phyloP scores from a whole-genome alignment of 176 grass and related monocot genomes.

The Hsuehochloa calcarea region DNA sequence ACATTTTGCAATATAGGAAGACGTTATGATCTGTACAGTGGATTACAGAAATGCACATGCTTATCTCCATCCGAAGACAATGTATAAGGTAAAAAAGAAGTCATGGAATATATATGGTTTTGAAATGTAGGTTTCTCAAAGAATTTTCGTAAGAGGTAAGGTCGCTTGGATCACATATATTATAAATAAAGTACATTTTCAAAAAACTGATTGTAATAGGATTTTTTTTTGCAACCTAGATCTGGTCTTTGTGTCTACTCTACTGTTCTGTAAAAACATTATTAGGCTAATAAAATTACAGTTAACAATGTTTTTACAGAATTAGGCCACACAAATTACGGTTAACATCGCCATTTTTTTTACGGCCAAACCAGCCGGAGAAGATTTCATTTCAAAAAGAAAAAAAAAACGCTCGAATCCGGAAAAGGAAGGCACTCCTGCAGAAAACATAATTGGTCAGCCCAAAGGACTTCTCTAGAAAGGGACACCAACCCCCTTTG shows the following conservation, averaged over 20 bases:
- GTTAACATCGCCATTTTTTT: too few species aligned
- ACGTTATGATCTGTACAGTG: background rate
- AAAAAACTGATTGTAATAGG: too few species aligned
- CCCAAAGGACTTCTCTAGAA: constrained; percentile 31
- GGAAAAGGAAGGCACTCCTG: background rate
- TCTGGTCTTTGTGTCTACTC: background rate
- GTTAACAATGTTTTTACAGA: too few species aligned
- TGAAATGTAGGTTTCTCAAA: background rate
- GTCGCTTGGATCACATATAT: too few species aligned
- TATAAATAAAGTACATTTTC: too few species aligned
- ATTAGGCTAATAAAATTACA: too few species aligned
- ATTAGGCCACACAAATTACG: too few species aligned
- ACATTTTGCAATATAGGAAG: background rate
- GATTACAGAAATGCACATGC: background rate
- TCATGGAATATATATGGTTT: background rate
- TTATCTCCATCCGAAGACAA: background rate
- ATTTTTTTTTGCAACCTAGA: background rate
- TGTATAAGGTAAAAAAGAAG: background rate
- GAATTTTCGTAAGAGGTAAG: background rate
- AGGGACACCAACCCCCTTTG: background rate
- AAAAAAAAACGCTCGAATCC: too few species aligned
- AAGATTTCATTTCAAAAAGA: too few species aligned
- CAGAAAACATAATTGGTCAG: background rate
- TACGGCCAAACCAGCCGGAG: too few species aligned
- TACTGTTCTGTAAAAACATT: too few species aligned